Base-by-base conservation (phyloP, 129 eudicot genomes). In the Solidago caesia region DNA sequence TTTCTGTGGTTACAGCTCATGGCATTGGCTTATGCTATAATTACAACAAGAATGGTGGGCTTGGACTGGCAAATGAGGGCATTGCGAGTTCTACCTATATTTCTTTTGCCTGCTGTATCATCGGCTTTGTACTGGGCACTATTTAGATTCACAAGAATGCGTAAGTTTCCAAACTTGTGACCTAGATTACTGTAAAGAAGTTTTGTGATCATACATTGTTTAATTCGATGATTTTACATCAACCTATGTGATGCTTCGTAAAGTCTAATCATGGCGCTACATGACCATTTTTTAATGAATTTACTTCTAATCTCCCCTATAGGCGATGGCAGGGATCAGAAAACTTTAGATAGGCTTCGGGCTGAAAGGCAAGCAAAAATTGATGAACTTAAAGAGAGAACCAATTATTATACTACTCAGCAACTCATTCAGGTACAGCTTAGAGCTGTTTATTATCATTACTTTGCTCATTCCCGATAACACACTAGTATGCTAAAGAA, bases 351-450 rank as follows among this genome's bases (percentile, higher is more conserved):
- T 65, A 88, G 78, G 76, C 97, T 91, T 78, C 88, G 91, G 49
- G 86, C 90, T 72, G 99, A 95, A 84, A 84, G 99, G 79, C 89
- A 87, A 71, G 86, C 82, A 46, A 95, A 94, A 82, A 95, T 95
- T 68, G 96, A 95, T 69, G 99, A 91, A 83, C 97, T 91, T 8
- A 95, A 95, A 80, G 99, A 95, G 78, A 85, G 72, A 82, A 91
- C 96, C 25, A 91, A 95, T 79, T 95, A 88, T 73, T 95, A 95
- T 74, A 79, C 66, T n/a, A 95, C 99, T 33, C 99, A 91, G 60
- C 97, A 95, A 79, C 96, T 95, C 44, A 95, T 95, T 78, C 97
- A 91, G 97, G 99, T 79, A 79, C 26, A 27, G 2, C 41, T 29
- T 9, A 44, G 15, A 65, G 16, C 79, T 64, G 64, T 55, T 49